Percentiles rank a stretch among this genome's conserved stretches.
Evolutionary conservation across 192 early-diverging fungal species (phyloP).

Genomic region (Coemansia sp.): DNA sequence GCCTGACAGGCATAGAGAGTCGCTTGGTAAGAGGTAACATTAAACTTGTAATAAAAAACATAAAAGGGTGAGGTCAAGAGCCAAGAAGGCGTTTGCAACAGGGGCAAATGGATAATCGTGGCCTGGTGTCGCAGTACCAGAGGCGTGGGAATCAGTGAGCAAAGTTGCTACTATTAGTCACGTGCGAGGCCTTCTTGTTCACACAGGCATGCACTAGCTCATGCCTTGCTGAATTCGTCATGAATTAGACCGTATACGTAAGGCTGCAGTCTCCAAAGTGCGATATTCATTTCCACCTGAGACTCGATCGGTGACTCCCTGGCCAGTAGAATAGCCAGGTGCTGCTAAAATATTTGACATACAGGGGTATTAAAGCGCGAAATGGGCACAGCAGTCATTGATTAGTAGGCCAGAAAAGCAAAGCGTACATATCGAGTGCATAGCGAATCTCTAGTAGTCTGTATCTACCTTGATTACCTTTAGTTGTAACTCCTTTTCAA

Average conservation of each 20-base stretch:
- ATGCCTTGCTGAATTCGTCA: neutral
- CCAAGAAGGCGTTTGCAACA: neutral
- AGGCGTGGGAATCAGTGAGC: slow-evolving; percentile 22
- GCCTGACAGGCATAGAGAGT: slow-evolving; percentile 1
- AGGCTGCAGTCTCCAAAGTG: slow-evolving; percentile 45
- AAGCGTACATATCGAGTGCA: neutral
- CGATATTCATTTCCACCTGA: slow-evolving; percentile 38
- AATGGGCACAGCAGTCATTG: neutral
- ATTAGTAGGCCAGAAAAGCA: neutral
- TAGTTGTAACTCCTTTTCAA: slow-evolving; percentile 49
- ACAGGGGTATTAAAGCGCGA: neutral
- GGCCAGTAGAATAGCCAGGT: slow-evolving; percentile 24
- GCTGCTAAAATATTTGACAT: slow-evolving; percentile 25
- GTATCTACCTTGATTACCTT: slow-evolving; percentile 28
- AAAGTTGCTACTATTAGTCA: slow-evolving; percentile 10
- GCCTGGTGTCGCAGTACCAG: neutral
- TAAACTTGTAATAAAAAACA: neutral
- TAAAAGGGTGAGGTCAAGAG: neutral
- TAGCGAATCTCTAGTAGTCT: neutral
- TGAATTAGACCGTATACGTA: slow-evolving; percentile 19
- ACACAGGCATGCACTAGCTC: neutral
- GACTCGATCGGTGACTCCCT: slow-evolving; percentile 20
- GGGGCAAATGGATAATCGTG: neutral
- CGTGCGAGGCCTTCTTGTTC: neutral
- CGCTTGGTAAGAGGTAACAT: neutral